Conservation (phyloP, 2,329 filamentous ascomycete genomes). For the Periglandula ipomoeae region DNA sequence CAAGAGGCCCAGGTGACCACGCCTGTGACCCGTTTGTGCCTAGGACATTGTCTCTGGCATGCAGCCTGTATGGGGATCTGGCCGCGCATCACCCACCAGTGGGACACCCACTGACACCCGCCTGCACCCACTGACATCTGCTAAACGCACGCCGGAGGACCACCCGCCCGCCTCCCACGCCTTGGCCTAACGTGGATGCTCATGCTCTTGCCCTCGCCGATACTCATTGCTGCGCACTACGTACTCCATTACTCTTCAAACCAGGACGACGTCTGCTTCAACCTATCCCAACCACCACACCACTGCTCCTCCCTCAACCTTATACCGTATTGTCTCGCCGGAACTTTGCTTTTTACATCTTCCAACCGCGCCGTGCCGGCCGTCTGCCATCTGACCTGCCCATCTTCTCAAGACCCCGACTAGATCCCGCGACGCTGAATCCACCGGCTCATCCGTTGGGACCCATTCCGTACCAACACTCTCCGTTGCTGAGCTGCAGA, state of each 20-base stretch:
- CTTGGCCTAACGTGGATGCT: no score
- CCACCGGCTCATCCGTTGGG: background rate
- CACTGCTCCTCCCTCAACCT: background rate
- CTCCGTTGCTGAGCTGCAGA: background rate
- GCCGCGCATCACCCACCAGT: no score
- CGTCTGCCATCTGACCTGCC: slow-evolving; percentile 1
- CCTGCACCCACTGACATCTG: background rate
- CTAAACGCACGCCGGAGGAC: no score
- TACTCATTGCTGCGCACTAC: no score
- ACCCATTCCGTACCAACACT: background rate
- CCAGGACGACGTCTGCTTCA: background rate
- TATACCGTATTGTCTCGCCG: slow-evolving; percentile 3
- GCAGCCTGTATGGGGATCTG: no score
- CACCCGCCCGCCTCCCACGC: no score
- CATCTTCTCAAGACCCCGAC: background rate
- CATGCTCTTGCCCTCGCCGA: no score
- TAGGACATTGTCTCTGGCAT: no score
- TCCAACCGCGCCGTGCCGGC: background rate
- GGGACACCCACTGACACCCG: background rate
- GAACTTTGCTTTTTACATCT: background rate
- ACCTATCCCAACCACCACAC: background rate
- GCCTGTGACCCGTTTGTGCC: no score
- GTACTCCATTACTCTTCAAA: background rate
- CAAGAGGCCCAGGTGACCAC: no score
- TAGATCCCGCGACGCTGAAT: background rate